phyloP scores from a whole-genome alignment of 2,329 filamentous ascomycete genomes.

The Talaromyces sp. region DNA sequence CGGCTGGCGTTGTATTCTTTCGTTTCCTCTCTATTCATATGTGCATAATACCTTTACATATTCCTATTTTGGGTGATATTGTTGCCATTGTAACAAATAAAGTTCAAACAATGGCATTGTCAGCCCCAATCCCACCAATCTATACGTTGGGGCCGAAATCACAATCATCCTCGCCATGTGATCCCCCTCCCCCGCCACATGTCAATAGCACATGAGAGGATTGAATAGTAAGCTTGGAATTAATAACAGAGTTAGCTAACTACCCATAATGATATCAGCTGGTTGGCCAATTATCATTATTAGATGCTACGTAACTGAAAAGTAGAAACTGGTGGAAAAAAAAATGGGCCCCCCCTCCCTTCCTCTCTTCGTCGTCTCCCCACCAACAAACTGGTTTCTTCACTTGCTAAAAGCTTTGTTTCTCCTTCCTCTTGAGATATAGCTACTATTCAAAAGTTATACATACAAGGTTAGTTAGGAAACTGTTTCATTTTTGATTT shows the following conservation, averaged over 20 bases:
- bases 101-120: background rate
- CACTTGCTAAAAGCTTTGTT: background rate
- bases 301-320: background rate
- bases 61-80: background rate
- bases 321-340: background rate
- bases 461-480: background rate
- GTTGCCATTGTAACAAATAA: background rate
- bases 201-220: background rate
- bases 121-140: background rate
- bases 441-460: background rate
- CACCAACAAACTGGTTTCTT: background rate
- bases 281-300: background rate
- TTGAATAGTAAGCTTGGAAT: background rate
- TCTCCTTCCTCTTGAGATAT: background rate
- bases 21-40: background rate
- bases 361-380: background rate
- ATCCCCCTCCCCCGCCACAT: background rate
- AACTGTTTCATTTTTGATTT: background rate
- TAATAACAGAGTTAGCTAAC: background rate
- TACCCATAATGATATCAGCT: background rate
- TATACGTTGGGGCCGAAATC: background rate
- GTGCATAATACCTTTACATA: background rate
- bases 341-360: background rate
- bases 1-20: slow-evolving; percentile 3
- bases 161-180: background rate